Base-by-base conservation (phyloP, 495 filamentous ascomycete genomes). In the Neurospora sp. region DNA sequence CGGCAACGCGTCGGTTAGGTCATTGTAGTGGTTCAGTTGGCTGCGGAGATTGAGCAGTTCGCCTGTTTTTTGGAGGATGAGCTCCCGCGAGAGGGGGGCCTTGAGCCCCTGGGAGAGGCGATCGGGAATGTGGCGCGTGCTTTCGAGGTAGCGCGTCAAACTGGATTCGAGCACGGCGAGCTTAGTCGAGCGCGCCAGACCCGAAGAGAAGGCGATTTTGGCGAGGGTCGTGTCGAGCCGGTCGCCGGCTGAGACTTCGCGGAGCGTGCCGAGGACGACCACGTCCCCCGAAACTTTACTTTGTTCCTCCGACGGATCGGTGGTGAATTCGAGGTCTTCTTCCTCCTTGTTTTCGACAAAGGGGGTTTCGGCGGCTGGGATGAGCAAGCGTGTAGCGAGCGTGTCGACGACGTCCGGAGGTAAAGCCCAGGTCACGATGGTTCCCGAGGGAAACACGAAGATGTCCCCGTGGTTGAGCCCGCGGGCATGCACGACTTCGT, bases 391-490 rank as follows among this genome's bases (percentile, higher is more conserved):
- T 86, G 90, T 90, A 3, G 94, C 90, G n/a, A 98, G 82, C 35
- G 87, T 88, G 18, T 86, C 88, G 14, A 91, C 90, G 22, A 92
- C 87, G 39, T 89, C 88, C 70, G 92, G 86, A 0, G 92, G 89
- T 3, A 97, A 85, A 8, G 89, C 90, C 96, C 96, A 99, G 39
- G 92, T 88, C 9, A 98, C 96, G 5, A 98, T 88, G n/a, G 94
- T 96, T 3, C 96, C 96, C 1, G 95, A 97, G 6, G 96, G 94
- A 76, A 99, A 99, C n/a, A 99, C 89, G 75, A 98, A 98, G 16
- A 98, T 87, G 79, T 98, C 96, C 14, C 94, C 94, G 70, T 83
- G 79, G 72, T 87, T 88, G 5, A 86, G 81, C 0, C 85, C 85
- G 22, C 86, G 75, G 14, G 86, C 86, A 75, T 88, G 87, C 12